These are phyloP conservation scores for Inonotus obliquus DNA, from an alignment of 1,284 basidiomycete genomes.

Conservation along the genomic window DNA sequence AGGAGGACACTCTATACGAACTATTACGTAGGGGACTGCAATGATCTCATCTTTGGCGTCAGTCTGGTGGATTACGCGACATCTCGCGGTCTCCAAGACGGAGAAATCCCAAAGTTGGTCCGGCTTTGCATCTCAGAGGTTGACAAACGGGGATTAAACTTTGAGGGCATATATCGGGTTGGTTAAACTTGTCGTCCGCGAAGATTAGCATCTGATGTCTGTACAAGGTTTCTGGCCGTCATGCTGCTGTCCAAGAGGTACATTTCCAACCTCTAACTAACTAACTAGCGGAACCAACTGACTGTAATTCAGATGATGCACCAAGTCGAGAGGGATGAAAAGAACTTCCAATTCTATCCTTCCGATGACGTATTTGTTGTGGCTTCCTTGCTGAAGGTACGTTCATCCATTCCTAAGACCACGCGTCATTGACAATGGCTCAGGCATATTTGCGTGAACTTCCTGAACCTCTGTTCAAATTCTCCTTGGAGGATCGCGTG, in stretches of 20 bases:
- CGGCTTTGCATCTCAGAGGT: constrained; percentile 83
- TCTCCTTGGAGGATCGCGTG: constrained; percentile 77
- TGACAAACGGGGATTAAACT: constrained; percentile 73
- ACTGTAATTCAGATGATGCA: constrained; percentile 61
- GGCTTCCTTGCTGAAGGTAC: constrained; percentile 87
- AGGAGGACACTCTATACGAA: constrained; percentile 72
- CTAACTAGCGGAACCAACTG: not conserved
- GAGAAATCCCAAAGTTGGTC: constrained; percentile 80
- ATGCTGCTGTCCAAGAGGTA: constrained; percentile 80
- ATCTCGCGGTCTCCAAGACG: constrained; percentile 67
- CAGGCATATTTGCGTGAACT: constrained; percentile 87
- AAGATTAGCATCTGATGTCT: constrained; percentile 10
- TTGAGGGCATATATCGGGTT: constrained; percentile 84
- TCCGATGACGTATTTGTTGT: constrained; percentile 87
- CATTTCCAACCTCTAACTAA: constrained; percentile 22
- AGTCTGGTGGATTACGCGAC: constrained; percentile 90
- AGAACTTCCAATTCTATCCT: constrained; percentile 74
- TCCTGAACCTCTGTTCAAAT: constrained; percentile 90
- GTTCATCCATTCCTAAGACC: not conserved
- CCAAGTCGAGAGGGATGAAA: constrained; percentile 87
- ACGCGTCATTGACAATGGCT: not conserved
- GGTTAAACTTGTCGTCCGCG: constrained; percentile 21
- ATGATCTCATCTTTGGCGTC: constrained; percentile 89
- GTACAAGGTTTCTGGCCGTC: constrained; percentile 73
- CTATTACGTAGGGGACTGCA: constrained; percentile 83